Evolutionary conservation across 768 basidiomycete genomes (phyloP), one percentile per base, ranked within the genome.

Genomic region (Lentinula raphanica): DNA sequence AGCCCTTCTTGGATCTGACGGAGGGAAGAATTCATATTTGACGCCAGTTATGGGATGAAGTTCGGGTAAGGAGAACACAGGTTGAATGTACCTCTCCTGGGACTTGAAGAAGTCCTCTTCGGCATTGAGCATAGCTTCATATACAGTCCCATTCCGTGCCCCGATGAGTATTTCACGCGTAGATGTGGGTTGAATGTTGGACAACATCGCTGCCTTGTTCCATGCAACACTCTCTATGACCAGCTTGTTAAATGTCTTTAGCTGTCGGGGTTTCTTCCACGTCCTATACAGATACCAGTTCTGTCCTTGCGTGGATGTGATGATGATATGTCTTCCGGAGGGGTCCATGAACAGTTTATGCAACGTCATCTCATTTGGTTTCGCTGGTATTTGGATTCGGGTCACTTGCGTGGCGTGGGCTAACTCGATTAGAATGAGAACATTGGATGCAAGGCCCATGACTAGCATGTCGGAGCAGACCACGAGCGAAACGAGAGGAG

Each of bases 101-200:
- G 92, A 88, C 73, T 93, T 94, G 81, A 93, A 91, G 66, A 94
- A 86, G 69, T 95, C 87, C 68, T 96, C 92, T 62, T 91, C 88
- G 5, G 92, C 91, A 66, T 98, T 94, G 7, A 97, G 76, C 8
- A 94, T 79, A 4, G 90, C 89, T 64, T 97, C 94, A 60, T 92
- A 92, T 21, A 99, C 87, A 21, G 81, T 82, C 6, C 96, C 96
- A 59, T 86, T 90, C 60, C 88, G 76, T 1, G 87, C 87, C 17
- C 95, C 96, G 59, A 99, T 84, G 12, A 98, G 75, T 62, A 97
- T 83, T 74, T 96, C 88, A 57, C 87, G 76, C 3, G 90, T 93
- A 5, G 91, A 90, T 1, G 85, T 87, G 19, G 85, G 77, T 68
- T 87, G 79, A 11, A 85, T 75, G 0, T 87, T 79, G 7, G 87